Conservation (phyloP, 2,329 filamentous ascomycete genomes). For the Pseudohalonectria lignicola region DNA sequence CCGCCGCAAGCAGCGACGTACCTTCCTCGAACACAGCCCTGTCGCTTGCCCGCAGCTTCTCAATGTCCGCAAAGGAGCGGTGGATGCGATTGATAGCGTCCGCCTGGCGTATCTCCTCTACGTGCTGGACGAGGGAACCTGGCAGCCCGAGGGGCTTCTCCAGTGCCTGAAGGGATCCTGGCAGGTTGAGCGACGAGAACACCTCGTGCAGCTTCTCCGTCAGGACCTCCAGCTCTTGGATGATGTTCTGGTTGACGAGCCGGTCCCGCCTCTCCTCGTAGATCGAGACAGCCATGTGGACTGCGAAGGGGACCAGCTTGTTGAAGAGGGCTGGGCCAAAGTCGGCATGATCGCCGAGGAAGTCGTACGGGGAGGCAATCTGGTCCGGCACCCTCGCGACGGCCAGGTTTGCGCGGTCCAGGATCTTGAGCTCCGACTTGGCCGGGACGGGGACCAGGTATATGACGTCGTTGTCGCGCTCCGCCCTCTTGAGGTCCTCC, state of each 20-base stretch:
- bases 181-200: constrained; percentile 73
- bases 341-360: constrained; percentile 68
- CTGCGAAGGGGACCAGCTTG: constrained; percentile 88
- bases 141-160: constrained; percentile 91
- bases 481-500: constrained; percentile 82
- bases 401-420: constrained; percentile 88
- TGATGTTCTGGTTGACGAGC: constrained; percentile 79
- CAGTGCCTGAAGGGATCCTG: constrained; percentile 83
- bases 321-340: constrained; percentile 81
- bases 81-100: constrained; percentile 72
- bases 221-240: constrained; percentile 71
- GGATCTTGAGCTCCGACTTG: constrained; percentile 74
- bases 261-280: constrained; percentile 87
- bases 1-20: constrained; percentile 62
- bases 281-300: constrained; percentile 89
- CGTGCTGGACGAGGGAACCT: constrained; percentile 74
- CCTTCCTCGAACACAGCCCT: constrained; percentile 73
- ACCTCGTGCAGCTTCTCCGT: constrained; percentile 72
- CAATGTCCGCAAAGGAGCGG: constrained; percentile 75
- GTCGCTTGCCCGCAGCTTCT: constrained; percentile 78
- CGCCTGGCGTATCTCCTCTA: constrained; percentile 86
- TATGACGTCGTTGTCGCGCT: constrained; percentile 94
- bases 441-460: constrained; percentile 78
- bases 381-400: constrained; percentile 68
- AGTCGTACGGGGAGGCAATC: constrained; percentile 67